Conservation (phyloP, 805 yeast genomes). For the Starmerella bombi region DNA sequence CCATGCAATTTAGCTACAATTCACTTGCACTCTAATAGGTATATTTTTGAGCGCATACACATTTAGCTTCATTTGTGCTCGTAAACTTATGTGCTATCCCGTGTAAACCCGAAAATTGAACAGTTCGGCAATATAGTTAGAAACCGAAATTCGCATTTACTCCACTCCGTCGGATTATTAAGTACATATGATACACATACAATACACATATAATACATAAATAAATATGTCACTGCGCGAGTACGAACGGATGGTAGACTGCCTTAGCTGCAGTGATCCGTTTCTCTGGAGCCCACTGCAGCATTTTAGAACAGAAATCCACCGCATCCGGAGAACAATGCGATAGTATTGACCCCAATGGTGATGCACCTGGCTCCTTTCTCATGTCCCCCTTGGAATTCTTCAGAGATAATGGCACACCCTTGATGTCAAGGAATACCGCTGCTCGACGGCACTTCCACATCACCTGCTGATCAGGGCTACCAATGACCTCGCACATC, state of each 20-base stretch:
- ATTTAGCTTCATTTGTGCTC: no score
- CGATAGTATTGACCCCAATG: slow-evolving; percentile 9
- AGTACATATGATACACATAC: no score
- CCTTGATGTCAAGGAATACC: slow-evolving; percentile 29
- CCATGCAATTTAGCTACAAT: no score
- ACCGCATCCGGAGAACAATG: slow-evolving; percentile 15
- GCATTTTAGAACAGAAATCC: slow-evolving; percentile 41
- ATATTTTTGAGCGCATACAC: no score
- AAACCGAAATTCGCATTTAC: no score
- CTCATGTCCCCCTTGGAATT: slow-evolving; percentile 16
- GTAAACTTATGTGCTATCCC: no score
- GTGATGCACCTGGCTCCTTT: slow-evolving; percentile 15
- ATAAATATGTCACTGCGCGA: no score
- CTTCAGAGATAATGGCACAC: slow-evolving; percentile 23
- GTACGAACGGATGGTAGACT: slow-evolving; percentile 27
- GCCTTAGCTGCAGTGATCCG: slow-evolving; percentile 30
- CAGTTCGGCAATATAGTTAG: no score
- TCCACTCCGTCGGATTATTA: no score
- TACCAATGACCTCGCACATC: slow-evolving; percentile 80
- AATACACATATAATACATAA: no score
- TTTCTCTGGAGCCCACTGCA: slow-evolving; percentile 62
- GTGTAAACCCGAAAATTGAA: no score
- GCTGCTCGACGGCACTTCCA: slow-evolving; percentile 27
- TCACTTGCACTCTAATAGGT: no score
- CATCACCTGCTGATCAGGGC: slow-evolving; percentile 45